These are phyloP conservation scores for Phascolomyces articulosus DNA, from an alignment of 371 early-diverging fungal genomes.

Conservation along the genomic window DNA sequence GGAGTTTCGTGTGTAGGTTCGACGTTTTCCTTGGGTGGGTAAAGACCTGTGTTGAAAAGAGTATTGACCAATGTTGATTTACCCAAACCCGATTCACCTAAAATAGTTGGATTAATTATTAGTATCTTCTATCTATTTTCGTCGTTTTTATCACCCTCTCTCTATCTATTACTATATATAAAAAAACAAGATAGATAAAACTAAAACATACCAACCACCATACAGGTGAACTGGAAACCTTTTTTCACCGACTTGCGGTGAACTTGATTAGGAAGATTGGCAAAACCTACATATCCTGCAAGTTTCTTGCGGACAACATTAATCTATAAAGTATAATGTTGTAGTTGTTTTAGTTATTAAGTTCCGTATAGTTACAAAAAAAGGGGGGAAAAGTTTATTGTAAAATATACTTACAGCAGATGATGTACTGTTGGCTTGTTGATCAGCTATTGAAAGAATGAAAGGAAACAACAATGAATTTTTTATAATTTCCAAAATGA, in stretches of 20 bases:
- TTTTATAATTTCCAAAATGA: no score
- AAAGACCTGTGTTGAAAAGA: slow-evolving; percentile 93
- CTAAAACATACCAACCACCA: slow-evolving; percentile 89
- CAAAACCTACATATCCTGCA: slow-evolving; percentile 96
- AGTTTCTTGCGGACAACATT: slow-evolving; percentile 76
- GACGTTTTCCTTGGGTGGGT: slow-evolving; percentile 83
- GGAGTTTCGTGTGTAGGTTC: slow-evolving; percentile 84
- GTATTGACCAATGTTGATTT: slow-evolving; percentile 99
- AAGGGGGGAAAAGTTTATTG: no score
- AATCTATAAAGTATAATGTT: slow-evolving; percentile 23
- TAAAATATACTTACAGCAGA: slow-evolving; percentile 31
- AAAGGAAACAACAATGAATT: no score
- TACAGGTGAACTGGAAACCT: slow-evolving; percentile 98
- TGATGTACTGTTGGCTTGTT: slow-evolving; percentile 31
- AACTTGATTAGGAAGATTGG: slow-evolving; percentile 98
- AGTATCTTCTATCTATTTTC: no score
- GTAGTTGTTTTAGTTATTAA: not conserved
- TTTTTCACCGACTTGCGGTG: slow-evolving; percentile 98
- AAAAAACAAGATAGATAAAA: not conserved
- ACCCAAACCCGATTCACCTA: slow-evolving; percentile 98
- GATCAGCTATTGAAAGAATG: no score
- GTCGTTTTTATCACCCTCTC: no score
- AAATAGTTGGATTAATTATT: no score
- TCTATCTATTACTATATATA: no score
- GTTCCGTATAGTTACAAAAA: no score